These are phyloP conservation scores for Globisporangium nunn DNA, from an alignment of 352 stramenopile genomes.

Conservation along the genomic window DNA sequence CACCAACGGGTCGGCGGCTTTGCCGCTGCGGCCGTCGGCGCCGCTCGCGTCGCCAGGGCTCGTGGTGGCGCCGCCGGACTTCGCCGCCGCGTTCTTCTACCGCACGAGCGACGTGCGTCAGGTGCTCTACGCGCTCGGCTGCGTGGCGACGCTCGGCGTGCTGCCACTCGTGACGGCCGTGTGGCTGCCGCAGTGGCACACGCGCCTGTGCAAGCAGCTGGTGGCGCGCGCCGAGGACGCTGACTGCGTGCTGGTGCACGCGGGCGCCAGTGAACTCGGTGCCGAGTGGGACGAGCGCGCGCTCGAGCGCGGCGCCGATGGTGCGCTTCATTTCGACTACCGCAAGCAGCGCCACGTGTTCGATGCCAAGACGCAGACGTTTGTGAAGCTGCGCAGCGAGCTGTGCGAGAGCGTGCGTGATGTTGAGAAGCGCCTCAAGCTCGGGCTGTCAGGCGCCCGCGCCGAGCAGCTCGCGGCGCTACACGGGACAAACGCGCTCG, in stretches of 20 bases:
- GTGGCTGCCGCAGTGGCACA: constrained; percentile 57
- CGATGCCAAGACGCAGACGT: constrained; percentile 38
- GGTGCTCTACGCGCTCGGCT: constrained; percentile 32
- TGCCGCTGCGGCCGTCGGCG: background rate
- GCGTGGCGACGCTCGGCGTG: constrained; percentile 31
- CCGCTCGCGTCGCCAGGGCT: constrained; percentile 6
- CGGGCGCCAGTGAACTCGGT: constrained; percentile 1
- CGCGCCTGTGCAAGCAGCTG: constrained; percentile 39
- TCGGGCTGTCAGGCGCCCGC: constrained; percentile 18
- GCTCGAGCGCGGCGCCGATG: constrained; percentile 15
- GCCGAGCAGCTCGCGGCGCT: constrained; percentile 31
- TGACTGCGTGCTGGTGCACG: constrained; percentile 44
- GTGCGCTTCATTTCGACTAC: constrained; percentile 52
- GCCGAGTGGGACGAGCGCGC: constrained; percentile 36
- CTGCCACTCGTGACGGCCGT: constrained; percentile 32
- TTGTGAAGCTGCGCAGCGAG: constrained; percentile 48
- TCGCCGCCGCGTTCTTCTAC: constrained; percentile 32
- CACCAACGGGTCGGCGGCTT: no score
- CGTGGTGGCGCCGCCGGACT: constrained; percentile 31
- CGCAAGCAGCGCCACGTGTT: constrained; percentile 62
- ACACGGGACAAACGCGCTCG: constrained; percentile 54
- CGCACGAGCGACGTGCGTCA: constrained; percentile 23
- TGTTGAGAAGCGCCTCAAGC: constrained; percentile 20
- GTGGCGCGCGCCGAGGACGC: constrained; percentile 33
- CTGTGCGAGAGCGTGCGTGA: constrained; percentile 38